Evolutionary conservation across 257 asterid species (phyloP), one percentile per base, ranked within the genome.

Genomic region (Solanum peruvianum): DNA sequence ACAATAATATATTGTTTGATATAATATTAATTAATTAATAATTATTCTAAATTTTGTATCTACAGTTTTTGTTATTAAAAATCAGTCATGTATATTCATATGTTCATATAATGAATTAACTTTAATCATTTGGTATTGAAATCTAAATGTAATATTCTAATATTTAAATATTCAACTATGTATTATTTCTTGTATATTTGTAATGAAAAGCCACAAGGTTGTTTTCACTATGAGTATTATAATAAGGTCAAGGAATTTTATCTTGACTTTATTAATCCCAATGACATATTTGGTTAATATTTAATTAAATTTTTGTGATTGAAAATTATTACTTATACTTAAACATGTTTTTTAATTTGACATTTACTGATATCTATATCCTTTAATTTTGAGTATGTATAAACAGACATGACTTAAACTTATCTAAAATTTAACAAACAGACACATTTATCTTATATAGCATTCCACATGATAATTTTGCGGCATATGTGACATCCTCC

Each of bases 341-440:
- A 11, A 52, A 21, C 2, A 52, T 52, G 62, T 18, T 18, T 1
- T 52, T 1, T 52, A 52, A 52, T 23, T 52, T 52, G 62, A 16
- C 1, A 0, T 49, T 21, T 16, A 2, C 9, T 49, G 3, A 16
- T 9, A 6, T 16, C 4, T 52, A 52, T 3, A 1, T 1, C 2
- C n/a, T 7, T 1, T 52, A 18, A 52, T 9, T 52, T 52, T 16
- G 62, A 9, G 4, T 16, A 18, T 52, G n/a, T 3, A 52, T 9
- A 52, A 52, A 1, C 6, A 52, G n/a, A 18, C 8, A 33, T 33
- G 35, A 18, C 10, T 52, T 52, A 6, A 52, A 52, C 2, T 18
- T 52, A 0, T 52, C 2, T 52, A 52, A 52, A 18, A 7, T 52
- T 6, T 4, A 52, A 52, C 4, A 52, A 18, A 7, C 18, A 16